Percentiles rank a stretch among this genome's conserved stretches.
phyloP scores from a whole-genome alignment of 2,329 filamentous ascomycete species.

The Colletotrichum sublineola region DNA sequence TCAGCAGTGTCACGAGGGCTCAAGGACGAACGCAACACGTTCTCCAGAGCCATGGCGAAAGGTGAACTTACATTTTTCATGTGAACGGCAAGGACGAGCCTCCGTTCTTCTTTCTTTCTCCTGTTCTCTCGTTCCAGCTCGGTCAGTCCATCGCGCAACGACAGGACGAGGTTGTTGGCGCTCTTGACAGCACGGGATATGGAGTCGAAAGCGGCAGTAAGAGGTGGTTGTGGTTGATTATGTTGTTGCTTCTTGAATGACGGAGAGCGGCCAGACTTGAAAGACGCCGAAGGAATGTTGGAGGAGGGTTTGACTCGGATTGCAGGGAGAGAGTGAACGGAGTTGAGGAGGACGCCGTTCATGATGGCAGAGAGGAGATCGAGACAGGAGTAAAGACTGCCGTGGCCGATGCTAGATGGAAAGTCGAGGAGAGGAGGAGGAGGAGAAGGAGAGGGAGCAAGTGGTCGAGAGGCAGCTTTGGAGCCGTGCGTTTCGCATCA shows the following conservation, averaged over 20 bases:
- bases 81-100: conserved; percentile 72
- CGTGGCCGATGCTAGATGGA: conserved; percentile 1
- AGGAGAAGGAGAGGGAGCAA: not conserved
- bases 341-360: conserved; percentile 43
- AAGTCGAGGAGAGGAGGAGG: conserved; percentile 9
- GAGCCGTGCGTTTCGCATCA: conserved; percentile 39
- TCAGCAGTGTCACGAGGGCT: not conserved
- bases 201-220: conserved; percentile 35
- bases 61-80: conserved; percentile 72
- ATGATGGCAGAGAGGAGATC: conserved; percentile 23
- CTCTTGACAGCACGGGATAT: conserved; percentile 53
- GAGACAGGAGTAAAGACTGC: not conserved
- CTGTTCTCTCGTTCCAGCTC: conserved; percentile 63
- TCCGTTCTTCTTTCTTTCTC: conserved; percentile 67
- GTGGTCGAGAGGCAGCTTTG: conserved; percentile 28
- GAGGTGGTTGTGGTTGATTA: conserved; percentile 13
- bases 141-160: conserved; percentile 66
- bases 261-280: conserved; percentile 32
- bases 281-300: conserved; percentile 14
- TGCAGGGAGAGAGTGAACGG: conserved; percentile 34
- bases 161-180: conserved; percentile 58
- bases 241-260: conserved; percentile 34
- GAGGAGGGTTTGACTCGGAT: conserved; percentile 34
- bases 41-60: not conserved
- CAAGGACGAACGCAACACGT: not conserved